Conservation (phyloP, 805 yeast species). For the Wickerhamomyces queroliae region DNA sequence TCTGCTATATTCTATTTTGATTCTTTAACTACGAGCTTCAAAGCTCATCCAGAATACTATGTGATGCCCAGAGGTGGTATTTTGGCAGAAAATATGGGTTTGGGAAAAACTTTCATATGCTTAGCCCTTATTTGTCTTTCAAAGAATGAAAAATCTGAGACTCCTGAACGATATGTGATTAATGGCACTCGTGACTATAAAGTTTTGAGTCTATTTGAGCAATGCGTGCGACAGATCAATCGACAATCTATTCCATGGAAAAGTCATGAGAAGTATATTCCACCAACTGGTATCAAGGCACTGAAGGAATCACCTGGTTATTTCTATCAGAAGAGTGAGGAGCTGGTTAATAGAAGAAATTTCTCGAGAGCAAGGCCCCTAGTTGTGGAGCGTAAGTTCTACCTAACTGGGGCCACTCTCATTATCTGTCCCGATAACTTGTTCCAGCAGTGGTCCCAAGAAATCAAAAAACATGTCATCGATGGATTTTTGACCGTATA, state of each 20-base stretch:
- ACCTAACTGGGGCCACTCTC: conserved; percentile 47
- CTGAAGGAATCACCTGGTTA: conserved; percentile 37
- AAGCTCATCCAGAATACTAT: conserved; percentile 34
- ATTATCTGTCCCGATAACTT: conserved; percentile 63
- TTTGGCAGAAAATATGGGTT: conserved; percentile 80
- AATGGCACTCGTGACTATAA: conserved; percentile 13
- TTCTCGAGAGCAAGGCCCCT: conserved; percentile 12
- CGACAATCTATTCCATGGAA: conserved; percentile 56
- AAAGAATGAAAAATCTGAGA: conserved; percentile 41
- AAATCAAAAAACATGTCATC: conserved; percentile 49
- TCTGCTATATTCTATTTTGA: conserved; percentile 30
- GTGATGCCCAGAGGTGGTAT: conserved; percentile 60
- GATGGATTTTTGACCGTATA: conserved; percentile 31
- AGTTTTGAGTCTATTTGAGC: conserved; percentile 27
- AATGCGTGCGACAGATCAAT: conserved; percentile 38
- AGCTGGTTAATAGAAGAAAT: conserved; percentile 9
- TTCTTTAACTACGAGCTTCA: conserved; percentile 24
- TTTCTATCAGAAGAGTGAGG: conserved; percentile 29
- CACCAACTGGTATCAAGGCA: conserved; percentile 32
- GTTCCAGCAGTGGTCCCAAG: conserved; percentile 59
- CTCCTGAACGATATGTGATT: conserved; percentile 28
- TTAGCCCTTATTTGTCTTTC: conserved; percentile 56
- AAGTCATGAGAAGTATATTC: conserved; percentile 36
- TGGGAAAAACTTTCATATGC: conserved; percentile 74
- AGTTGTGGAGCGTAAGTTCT: conserved; percentile 24